Evolutionary conservation across 73 alveolate species (phyloP).

Genomic region (Blepharisma stoltei): DNA sequence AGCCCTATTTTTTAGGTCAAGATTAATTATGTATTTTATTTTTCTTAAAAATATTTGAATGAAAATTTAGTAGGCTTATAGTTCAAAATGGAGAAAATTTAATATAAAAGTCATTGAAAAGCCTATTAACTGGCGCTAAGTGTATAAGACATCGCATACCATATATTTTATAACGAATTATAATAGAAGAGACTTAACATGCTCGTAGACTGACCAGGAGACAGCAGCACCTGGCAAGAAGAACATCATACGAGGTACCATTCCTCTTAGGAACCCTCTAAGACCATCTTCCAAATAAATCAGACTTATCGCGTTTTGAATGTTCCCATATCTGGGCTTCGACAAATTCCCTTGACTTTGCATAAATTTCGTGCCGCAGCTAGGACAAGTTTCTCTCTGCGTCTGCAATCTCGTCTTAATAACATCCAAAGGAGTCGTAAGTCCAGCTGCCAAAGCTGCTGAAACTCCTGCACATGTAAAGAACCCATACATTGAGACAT

Average conservation of each 20-base stretch:
- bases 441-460: conserved; percentile 77
- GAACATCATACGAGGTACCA: conserved; percentile 44
- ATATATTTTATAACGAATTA: too few relatives aligned
- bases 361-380: neutral
- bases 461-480: conserved; percentile 83
- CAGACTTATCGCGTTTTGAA: conserved; percentile 31
- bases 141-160: too few relatives aligned
- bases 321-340: conserved; percentile 20
- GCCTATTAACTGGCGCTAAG: too few relatives aligned
- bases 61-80: too few relatives aligned
- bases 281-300: conserved; percentile 47
- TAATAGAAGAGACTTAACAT: conserved; percentile 32
- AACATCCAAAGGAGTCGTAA: conserved; percentile 85
- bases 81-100: too few relatives aligned
- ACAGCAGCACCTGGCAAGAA: conserved; percentile 58
- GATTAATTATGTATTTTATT: too few relatives aligned
- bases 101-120: too few relatives aligned
- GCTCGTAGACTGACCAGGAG: conserved; percentile 59
- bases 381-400: conserved; percentile 25
- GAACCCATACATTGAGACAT: conserved; percentile 57
- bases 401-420: conserved; percentile 79
- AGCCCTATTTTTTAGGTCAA: too few relatives aligned
- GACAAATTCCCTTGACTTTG: too few relatives aligned
- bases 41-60: too few relatives aligned
- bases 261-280: conserved; percentile 51